Evolutionary conservation across 78 protist genomes (phyloP), one percentile per base, ranked within the genome.

Genomic region (Dictyostelium firmibasis): DNA sequence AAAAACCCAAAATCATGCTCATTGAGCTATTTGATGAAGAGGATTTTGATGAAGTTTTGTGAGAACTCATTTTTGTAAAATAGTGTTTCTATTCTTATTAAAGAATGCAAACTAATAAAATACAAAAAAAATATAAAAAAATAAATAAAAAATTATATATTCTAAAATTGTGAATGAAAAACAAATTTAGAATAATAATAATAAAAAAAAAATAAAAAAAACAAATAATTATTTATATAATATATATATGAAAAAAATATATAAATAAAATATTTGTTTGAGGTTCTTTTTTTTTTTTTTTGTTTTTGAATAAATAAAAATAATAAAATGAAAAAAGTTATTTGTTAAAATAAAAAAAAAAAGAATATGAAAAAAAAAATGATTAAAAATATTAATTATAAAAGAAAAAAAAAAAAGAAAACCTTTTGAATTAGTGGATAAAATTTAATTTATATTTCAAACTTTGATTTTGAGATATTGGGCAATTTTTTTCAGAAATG

Each of bases 21-120:
- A 69, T 62, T 9, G 88, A 81, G 7, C 57, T 8, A 18, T 86
- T 85, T 38, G 83, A 74, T 18, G 92, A 85, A 1, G 85, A 81
- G 1, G 74, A 36, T 31, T 29, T 81, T 18, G 62, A 29, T 43
- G 31, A 33, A 9, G 41, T 16, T 33, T 72, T 72, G 18, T 27
- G 23, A 33, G 79, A 72, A 33, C 47, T 18, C 79, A 72, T 72
- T 33, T 72, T 72, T 72, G 11, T 10, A 25, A 25, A 64, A 4
- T 25, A 25, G 23, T 57, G 25, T 57, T 57, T 18, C 1, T 57
- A 5, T 20, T 3, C 16, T 16, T 50, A 23, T 50, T 16, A 16
- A 50, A 16, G 62, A 57, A 57, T 18, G 20, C 4, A 20, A 57
- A 57, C 4, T 4, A 38, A 38, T 38, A 38, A 20, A 20, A 20